These are phyloP conservation scores for Camellia lanceoleosa DNA, from an alignment of 148 eudicot species.

Conservation along the genomic window DNA sequence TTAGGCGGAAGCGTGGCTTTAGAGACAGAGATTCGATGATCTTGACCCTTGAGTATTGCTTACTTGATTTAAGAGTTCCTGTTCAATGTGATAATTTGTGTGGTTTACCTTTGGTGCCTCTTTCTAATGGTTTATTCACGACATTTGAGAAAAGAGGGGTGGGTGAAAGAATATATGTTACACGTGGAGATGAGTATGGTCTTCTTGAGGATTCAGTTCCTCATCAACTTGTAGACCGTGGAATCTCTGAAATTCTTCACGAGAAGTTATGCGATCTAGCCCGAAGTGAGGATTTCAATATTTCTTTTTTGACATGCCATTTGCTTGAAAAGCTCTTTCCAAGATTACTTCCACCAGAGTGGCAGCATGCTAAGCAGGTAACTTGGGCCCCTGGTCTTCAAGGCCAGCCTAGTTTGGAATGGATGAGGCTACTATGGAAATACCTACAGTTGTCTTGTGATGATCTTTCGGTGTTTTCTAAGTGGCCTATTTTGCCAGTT, in stretches of 20 bases:
- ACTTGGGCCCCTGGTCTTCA: conserved; percentile 71
- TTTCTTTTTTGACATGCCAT: conserved; percentile 67
- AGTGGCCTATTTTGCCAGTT: conserved; percentile 97
- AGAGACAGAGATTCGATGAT: conserved; percentile 63
- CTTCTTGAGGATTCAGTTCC: conserved; percentile 84
- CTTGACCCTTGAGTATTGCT: conserved; percentile 84
- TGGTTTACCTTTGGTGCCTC: conserved; percentile 87
- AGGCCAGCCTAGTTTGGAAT: conserved; percentile 81
- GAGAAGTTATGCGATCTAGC: conserved; percentile 79
- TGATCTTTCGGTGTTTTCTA: conserved; percentile 72
- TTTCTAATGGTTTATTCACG: conserved; percentile 77
- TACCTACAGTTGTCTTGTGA: conserved; percentile 66
- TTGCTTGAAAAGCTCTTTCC: conserved; percentile 79
- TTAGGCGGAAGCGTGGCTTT: conserved; percentile 74
- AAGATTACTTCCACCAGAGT: conserved; percentile 77
- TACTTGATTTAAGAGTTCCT: conserved; percentile 64
- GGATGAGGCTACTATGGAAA: conserved; percentile 82
- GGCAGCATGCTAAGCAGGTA: conserved; percentile 85
- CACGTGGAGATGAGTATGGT: conserved; percentile 67
- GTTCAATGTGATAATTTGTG: conserved; percentile 53
- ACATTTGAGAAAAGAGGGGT: conserved; percentile 67
- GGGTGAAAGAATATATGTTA: conserved; percentile 70
- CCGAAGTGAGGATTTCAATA: conserved; percentile 63
- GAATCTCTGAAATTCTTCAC: conserved; percentile 61
- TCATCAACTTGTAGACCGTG: conserved; percentile 66